Base-by-base conservation (phyloP, 768 basidiomycete species). In the Tulasnella sp. region DNA sequence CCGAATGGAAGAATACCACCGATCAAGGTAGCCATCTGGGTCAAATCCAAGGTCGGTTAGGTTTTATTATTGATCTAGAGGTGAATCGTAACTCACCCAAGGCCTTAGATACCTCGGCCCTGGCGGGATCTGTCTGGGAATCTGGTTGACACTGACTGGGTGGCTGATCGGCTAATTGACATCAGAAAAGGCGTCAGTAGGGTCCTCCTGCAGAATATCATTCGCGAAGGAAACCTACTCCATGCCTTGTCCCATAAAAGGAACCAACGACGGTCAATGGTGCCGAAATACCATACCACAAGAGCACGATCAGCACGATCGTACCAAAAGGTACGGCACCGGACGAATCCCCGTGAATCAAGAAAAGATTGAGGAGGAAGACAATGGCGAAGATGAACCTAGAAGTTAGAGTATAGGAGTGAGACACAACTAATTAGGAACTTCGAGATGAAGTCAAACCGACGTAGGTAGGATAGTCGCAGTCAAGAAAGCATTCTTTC, bases 301-400 rank as follows among this genome's bases (percentile, higher is more conserved):
- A 72, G 12, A 89, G 65, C 30, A 90, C 78, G 60, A 94, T 86
- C 38, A 89, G 74, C 43, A 92, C 73, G 79, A 93, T 85, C 0
- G 91, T 93, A 82, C 93, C 90, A 69, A 97, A 94, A 2, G 94
- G 94, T 44, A 99, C 91, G 10, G 94, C 94, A 8, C 94, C 94
- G 4, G 93, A 94, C 1, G 92, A 92, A 2, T 83, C 83, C 15
- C 87, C 85, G 2, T 78, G 73, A 59, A 97, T 74, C 22, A 98
- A 80, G 76, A 93, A 89, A 29, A 96, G 75, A 68, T 98, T 89
- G 60, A 98, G 78, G n/a, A 93, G 69, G 73, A 92, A 93, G 50
- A 97, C 84, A 59, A 91, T 68, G 21, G 79, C 72, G 69, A 97
- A 98, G 46, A 97, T 81, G 63, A 87, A 66, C 10, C 90, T 93